phyloP scores from a whole-genome alignment of 108 stramenopile genomes.

The Skeletonema grethae region DNA sequence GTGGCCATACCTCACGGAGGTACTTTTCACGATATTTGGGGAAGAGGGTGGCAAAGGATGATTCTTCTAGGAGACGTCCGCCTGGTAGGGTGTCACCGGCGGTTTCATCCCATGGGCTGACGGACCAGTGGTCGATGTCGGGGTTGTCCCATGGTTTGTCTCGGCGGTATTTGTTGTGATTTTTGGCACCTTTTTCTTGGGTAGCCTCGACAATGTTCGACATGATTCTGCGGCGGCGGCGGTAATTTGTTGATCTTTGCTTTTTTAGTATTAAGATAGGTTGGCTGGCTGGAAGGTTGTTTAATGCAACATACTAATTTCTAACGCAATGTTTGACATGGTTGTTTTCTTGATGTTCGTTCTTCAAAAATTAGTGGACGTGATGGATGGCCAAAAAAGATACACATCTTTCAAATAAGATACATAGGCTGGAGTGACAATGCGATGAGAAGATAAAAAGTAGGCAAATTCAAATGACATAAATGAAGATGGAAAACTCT shows the following conservation, averaged over 20 bases:
- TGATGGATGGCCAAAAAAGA: too few species aligned
- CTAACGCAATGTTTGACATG: too few species aligned
- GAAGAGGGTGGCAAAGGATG: constrained; percentile 98
- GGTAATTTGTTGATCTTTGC: not conserved
- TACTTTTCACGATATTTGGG: constrained; percentile 99
- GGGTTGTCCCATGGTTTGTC: constrained; percentile 99
- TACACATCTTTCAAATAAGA: too few species aligned
- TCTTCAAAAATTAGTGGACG: too few species aligned
- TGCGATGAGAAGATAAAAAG: too few species aligned
- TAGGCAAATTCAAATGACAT: too few species aligned
- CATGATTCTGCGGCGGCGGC: not conserved
- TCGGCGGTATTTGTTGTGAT: constrained; percentile 94
- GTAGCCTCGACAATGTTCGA: not conserved
- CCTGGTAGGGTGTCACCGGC: constrained; percentile 67
- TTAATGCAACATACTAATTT: too few species aligned
- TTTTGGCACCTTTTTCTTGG: constrained; percentile 50
- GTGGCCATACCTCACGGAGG: constrained; percentile 96
- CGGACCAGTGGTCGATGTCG: constrained; percentile 97
- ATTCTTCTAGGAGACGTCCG: constrained; percentile 93
- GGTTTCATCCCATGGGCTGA: constrained; percentile 68
- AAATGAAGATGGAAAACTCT: too few species aligned
- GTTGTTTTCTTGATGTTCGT: too few species aligned
- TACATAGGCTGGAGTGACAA: too few species aligned
- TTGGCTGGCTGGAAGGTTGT: too few species aligned
- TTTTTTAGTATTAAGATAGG: too few species aligned